Conservation (phyloP, 352 stramenopile genomes). For the Phytophthora syringae region DNA sequence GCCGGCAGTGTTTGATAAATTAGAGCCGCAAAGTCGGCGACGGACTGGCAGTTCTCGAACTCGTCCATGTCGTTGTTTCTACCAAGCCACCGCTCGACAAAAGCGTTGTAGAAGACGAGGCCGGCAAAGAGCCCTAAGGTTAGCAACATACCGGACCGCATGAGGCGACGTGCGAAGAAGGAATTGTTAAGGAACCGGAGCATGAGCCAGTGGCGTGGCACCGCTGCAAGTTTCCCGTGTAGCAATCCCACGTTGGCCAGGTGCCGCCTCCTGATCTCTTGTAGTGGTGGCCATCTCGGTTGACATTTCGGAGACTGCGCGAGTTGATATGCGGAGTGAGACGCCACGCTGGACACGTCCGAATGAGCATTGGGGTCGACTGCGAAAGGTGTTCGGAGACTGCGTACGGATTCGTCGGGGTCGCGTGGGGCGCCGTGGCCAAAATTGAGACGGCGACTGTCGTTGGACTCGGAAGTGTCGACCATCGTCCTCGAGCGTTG, state of each 20-base stretch:
- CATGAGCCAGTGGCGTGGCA: slow-evolving; percentile 59
- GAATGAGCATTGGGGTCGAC: slow-evolving; percentile 2
- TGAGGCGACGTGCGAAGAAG: slow-evolving; percentile 72
- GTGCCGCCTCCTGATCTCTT: slow-evolving; percentile 24
- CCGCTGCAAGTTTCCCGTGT: slow-evolving; percentile 21
- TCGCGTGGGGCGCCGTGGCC: slow-evolving; percentile 28
- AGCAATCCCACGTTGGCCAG: slow-evolving; percentile 14
- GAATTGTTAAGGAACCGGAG: slow-evolving; percentile 68
- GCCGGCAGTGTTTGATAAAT: slow-evolving; percentile 64
- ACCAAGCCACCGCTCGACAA: slow-evolving; percentile 11
- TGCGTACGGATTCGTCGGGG: slow-evolving; percentile 9
- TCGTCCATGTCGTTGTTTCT: background rate
- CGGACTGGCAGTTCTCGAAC: slow-evolving; percentile 55
- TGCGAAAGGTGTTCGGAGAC: slow-evolving; percentile 5
- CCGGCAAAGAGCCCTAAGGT: slow-evolving; percentile 38
- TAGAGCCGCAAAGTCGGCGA: slow-evolving; percentile 60
- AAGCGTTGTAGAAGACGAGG: slow-evolving; percentile 43
- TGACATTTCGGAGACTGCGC: slow-evolving; percentile 12
- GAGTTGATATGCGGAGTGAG: slow-evolving; percentile 14
- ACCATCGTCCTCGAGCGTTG: background rate
- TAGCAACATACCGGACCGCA: slow-evolving; percentile 47
- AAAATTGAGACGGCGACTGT: slow-evolving; percentile 12
- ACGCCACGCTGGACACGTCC: slow-evolving; percentile 6
- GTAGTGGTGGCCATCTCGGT: slow-evolving; percentile 5
- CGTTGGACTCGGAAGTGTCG: slow-evolving; percentile 11